Evolutionary conservation across 108 stramenopile species (phyloP).

Genomic region (Skeletonema tropicum): DNA sequence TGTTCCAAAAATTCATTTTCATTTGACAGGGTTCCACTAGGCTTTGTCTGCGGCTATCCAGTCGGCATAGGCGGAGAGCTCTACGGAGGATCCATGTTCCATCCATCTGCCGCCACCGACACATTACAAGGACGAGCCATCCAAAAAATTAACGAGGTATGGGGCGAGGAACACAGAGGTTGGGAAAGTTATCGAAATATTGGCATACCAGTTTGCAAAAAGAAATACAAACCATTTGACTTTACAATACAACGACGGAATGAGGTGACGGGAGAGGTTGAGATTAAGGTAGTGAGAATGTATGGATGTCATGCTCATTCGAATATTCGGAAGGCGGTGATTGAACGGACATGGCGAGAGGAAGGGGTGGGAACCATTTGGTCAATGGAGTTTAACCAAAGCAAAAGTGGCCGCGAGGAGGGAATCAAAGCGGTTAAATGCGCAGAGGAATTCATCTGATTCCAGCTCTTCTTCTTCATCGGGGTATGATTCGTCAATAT

Average conservation of each 20-base stretch:
- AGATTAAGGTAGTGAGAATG: slow-evolving; percentile 73
- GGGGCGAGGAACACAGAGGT: slow-evolving; percentile 60
- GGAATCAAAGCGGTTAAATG: slow-evolving; percentile 60
- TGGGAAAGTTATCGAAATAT: slow-evolving; percentile 73
- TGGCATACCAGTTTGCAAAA: slow-evolving; percentile 89
- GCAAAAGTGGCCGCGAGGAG: slow-evolving; percentile 62
- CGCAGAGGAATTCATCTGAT: slow-evolving; percentile 6
- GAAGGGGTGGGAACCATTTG: slow-evolving; percentile 89
- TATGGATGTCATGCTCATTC: slow-evolving; percentile 82
- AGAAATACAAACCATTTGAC: slow-evolving; percentile 85
- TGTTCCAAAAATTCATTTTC: slow-evolving; percentile 4
- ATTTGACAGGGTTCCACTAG: slow-evolving; percentile 80
- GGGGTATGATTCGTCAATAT: slow-evolving; percentile 24
- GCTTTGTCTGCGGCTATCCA: slow-evolving; percentile 89
- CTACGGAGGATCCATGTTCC: slow-evolving; percentile 88
- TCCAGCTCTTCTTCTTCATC: slow-evolving; percentile 13
- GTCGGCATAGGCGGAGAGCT: slow-evolving; percentile 69
- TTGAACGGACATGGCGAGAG: slow-evolving; percentile 71
- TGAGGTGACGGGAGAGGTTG: slow-evolving; percentile 20
- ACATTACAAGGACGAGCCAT: slow-evolving; percentile 84
- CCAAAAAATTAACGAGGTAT: slow-evolving; percentile 75
- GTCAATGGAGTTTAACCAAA: slow-evolving; percentile 82
- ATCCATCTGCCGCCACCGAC: slow-evolving; percentile 76
- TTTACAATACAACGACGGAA: slow-evolving; percentile 43
- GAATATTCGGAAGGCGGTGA: slow-evolving; percentile 58